Evolutionary conservation across 179 eudicot genomes (phyloP).

Genomic region (Nepenthes alata): DNA sequence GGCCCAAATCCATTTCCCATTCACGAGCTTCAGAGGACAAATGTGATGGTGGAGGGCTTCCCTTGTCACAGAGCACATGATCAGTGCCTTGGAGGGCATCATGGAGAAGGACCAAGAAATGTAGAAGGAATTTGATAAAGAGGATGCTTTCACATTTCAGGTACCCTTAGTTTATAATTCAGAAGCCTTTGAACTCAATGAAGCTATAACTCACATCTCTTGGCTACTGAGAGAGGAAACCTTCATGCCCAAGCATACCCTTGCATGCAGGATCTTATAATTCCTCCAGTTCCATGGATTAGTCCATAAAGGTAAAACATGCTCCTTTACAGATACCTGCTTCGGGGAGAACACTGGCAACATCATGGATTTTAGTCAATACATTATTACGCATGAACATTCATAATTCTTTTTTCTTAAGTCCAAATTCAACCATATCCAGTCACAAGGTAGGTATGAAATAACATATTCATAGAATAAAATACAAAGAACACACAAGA

Average conservation of each 20-base stretch:
- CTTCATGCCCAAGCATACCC: slow-evolving; percentile 54
- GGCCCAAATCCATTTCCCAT: no score
- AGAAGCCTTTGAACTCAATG: not conserved
- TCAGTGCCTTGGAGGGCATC: no score
- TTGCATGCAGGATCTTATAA: slow-evolving; percentile 28
- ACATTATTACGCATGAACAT: not conserved
- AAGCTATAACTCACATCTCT: slow-evolving; percentile 49
- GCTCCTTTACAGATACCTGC: slow-evolving; percentile 62
- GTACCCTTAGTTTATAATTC: not conserved
- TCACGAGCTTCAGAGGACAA: no score
- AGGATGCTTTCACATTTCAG: no score
- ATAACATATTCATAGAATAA: no score
- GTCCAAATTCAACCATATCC: no score
- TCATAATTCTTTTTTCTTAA: not conserved
- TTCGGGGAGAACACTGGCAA: slow-evolving; percentile 67
- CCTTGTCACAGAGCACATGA: no score
- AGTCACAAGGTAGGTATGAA: no score
- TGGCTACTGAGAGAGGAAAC: slow-evolving; percentile 52
- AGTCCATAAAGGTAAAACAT: slow-evolving; percentile 72
- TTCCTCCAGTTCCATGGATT: slow-evolving; percentile 43
- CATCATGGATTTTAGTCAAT: slow-evolving; percentile 10
- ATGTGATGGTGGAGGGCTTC: no score
- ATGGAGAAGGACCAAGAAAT: no score
- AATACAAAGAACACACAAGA: no score
- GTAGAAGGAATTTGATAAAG: no score